Conservation (phyloP, 169 alveolate species). For the Plasmodium chabaudi region DNA sequence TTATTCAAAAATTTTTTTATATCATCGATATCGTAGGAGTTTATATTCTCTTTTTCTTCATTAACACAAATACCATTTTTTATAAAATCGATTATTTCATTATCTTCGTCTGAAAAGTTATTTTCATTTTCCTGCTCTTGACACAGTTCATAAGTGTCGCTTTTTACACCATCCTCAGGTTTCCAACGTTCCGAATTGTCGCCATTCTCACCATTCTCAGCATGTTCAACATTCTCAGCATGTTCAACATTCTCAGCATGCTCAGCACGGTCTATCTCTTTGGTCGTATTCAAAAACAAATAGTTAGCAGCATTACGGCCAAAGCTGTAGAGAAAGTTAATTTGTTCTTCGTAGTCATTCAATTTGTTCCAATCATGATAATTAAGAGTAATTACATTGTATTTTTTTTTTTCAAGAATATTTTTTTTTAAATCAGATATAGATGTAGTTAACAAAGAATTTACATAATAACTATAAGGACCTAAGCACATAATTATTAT, state of each 20-base stretch:
- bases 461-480: conserved; percentile 86
- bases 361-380: conserved; percentile 74
- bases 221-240: no score
- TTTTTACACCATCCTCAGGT: background rate
- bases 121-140: conserved; percentile 5
- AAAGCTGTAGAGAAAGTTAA: conserved; percentile 64
- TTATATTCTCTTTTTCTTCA: background rate
- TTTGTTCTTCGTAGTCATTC: conserved; percentile 72
- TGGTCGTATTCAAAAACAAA: conserved; percentile 9
- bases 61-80: conserved; percentile 8
- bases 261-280: no score
- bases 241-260: no score
- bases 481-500: conserved; percentile 83
- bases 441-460: conserved; percentile 75
- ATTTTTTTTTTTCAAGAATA: conserved; percentile 49
- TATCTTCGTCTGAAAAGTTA: conserved; percentile 57
- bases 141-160: background rate
- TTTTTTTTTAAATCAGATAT: conserved; percentile 43
- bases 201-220: no score
- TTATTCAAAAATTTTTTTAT: conserved; percentile 34
- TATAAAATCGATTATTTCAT: conserved; percentile 55
- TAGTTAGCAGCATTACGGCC: conserved; percentile 70
- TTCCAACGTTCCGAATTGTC: background rate
- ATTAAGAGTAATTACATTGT: conserved; percentile 54
- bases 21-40: conserved; percentile 6